phyloP scores from a whole-genome alignment of 2,329 filamentous ascomycete genomes.

The Pseudocercospora pini-densiflorae region DNA sequence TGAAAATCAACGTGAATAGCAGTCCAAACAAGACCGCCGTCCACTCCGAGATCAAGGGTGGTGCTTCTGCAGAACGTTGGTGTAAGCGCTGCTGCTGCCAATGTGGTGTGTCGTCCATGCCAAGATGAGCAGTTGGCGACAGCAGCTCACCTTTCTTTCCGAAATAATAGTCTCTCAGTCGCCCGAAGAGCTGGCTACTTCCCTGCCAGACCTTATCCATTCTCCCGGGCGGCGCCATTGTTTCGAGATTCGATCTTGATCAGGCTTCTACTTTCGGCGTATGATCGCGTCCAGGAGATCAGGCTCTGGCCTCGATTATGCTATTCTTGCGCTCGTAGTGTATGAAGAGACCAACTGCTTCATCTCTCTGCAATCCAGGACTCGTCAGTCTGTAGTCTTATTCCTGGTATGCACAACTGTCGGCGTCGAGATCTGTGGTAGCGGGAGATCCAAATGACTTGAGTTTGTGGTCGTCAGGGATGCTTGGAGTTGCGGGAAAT shows the following conservation, averaged over 20 bases:
- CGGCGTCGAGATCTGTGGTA: not conserved
- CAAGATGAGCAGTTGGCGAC: slow-evolving; percentile 1
- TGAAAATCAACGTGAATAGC: slow-evolving; percentile 85
- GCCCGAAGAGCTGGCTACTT: slow-evolving; percentile 20
- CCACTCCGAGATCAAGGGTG: slow-evolving; percentile 31
- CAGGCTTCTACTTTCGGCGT: not conserved
- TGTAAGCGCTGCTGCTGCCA: slow-evolving; percentile 13
- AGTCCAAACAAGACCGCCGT: slow-evolving; percentile 48
- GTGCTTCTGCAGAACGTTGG: slow-evolving; percentile 18
- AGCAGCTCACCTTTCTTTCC: slow-evolving; percentile 20
- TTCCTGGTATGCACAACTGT: slow-evolving; percentile 6
- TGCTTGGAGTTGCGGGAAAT: not conserved
- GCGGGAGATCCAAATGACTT: slow-evolving; percentile 7
- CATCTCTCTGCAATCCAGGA: not conserved
- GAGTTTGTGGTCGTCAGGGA: slow-evolving; percentile 7
- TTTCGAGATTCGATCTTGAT: slow-evolving; percentile 5
- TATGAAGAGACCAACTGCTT: not conserved
- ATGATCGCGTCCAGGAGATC: not conserved
- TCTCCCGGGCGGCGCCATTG: slow-evolving; percentile 23
- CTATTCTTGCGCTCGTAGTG: not conserved
- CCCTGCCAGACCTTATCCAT: slow-evolving; percentile 18
- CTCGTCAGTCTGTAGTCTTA: not conserved
- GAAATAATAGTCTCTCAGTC: slow-evolving; percentile 22
- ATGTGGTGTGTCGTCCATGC: slow-evolving; percentile 12
- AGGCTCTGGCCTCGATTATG: not conserved